phyloP scores from a whole-genome alignment of 1,284 basidiomycete genomes.

The Cryptococcus sp. region DNA sequence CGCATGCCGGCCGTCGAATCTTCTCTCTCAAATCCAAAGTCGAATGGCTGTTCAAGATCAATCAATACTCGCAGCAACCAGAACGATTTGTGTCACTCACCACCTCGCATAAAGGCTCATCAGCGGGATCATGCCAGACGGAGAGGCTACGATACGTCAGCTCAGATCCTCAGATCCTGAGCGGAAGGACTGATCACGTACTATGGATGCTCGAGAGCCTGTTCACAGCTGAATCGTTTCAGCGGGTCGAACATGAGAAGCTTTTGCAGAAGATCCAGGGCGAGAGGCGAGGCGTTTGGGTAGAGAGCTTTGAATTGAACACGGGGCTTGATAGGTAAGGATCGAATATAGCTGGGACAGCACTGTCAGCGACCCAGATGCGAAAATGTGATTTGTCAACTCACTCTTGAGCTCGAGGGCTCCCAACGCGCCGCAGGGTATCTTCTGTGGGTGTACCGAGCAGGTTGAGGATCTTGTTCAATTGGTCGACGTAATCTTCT shows the following conservation, averaged over 20 bases:
- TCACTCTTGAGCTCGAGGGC: constrained; percentile 68
- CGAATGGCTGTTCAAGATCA: constrained; percentile 67
- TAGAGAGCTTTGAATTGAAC: constrained; percentile 89
- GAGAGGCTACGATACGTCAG: constrained; percentile 56
- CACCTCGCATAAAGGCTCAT: constrained; percentile 76
- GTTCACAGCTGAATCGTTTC: constrained; percentile 91
- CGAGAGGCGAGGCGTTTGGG: constrained; percentile 88
- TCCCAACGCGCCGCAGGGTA: constrained; percentile 91
- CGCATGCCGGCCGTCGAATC: constrained; percentile 98
- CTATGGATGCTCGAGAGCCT: constrained; percentile 93
- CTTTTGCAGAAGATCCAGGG: constrained; percentile 87
- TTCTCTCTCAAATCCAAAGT: constrained; percentile 97
- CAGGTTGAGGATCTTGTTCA: constrained; percentile 97
- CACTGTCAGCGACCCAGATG: neutral
- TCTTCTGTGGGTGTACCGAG: constrained; percentile 96
- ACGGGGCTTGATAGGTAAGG: constrained; percentile 91
- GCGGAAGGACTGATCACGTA: constrained; percentile 9
- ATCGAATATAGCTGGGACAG: constrained; percentile 76
- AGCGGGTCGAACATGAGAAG: constrained; percentile 96
- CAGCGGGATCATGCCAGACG: constrained; percentile 93
- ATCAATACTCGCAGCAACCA: neutral
- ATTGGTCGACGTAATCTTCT: constrained; percentile 96
- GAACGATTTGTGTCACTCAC: constrained; percentile 51
- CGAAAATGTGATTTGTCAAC: constrained; percentile 9
- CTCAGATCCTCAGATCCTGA: neutral